Conservation (phyloP, 176 grass and related monocot species). For the Areca catechu region DNA sequence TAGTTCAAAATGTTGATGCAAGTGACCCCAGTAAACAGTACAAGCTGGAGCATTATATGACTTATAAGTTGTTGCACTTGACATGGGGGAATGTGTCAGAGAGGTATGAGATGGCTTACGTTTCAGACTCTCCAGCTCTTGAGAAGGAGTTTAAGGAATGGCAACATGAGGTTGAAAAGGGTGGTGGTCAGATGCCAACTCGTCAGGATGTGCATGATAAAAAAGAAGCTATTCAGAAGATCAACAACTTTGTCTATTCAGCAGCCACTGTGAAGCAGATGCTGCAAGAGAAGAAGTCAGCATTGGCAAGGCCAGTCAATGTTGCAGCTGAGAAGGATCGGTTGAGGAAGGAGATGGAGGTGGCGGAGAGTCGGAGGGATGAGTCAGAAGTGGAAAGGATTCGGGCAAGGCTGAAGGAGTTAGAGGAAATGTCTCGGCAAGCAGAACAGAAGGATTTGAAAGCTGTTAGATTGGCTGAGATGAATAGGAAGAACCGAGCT, state of each 20-base stretch:
- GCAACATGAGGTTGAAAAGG: conserved; percentile 66
- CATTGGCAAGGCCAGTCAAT: conserved; percentile 63
- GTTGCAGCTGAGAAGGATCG: conserved; percentile 96
- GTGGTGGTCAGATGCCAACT: conserved; percentile 48
- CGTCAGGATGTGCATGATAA: conserved; percentile 86
- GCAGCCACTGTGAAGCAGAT: conserved; percentile 60
- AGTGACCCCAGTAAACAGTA: conserved; percentile 58
- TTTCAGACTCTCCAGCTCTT: conserved; percentile 54
- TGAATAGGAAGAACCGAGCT: conserved; percentile 84
- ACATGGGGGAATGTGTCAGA: conserved; percentile 65
- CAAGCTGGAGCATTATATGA: conserved; percentile 66
- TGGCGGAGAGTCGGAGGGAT: conserved; percentile 46
- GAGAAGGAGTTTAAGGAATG: conserved; percentile 88
- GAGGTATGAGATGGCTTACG: conserved; percentile 82
- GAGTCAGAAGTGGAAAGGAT: conserved; percentile 61
- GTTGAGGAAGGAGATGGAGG: conserved; percentile 68
- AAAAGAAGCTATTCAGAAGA: conserved; percentile 64
- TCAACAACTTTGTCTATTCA: conserved; percentile 69
- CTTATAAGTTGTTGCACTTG: conserved; percentile 75
- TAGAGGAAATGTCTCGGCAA: conserved; percentile 36
- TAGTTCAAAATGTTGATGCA: conserved; percentile 76
- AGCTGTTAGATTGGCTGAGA: conserved; percentile 84
- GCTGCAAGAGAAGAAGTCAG: conserved; percentile 73
- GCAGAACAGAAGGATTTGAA: conserved; percentile 50
- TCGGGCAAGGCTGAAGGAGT: conserved; percentile 37